Evolutionary conservation across 371 early-diverging fungal species (phyloP).

Genomic region (Mortierella sp.): DNA sequence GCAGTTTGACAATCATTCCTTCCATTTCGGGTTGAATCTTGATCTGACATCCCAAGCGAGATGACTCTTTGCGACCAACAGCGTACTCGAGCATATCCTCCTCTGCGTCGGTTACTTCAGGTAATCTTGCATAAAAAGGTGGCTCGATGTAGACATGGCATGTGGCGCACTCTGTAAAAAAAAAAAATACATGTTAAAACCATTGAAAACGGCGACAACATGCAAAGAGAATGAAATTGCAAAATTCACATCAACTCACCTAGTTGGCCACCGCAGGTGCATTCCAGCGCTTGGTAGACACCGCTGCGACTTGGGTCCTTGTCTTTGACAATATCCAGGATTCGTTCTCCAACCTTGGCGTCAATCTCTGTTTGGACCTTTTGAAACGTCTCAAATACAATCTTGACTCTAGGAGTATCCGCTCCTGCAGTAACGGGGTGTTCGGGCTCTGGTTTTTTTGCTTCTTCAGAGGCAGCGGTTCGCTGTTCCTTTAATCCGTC

Average conservation of each 20-base stretch:
- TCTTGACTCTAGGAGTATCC: constrained; percentile 24
- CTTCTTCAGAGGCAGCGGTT: constrained; percentile 36
- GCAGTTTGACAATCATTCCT: constrained; percentile 52
- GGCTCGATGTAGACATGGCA: constrained; percentile 56
- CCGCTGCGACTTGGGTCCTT: constrained; percentile 49
- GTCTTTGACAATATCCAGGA: constrained; percentile 56
- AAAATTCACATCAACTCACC: constrained; percentile 28
- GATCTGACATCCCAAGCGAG: constrained; percentile 54
- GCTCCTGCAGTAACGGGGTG: not conserved
- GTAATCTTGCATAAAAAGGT: constrained; percentile 35
- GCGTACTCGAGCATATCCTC: constrained; percentile 58
- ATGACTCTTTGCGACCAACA: constrained; percentile 43
- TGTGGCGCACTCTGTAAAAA: constrained; percentile 45
- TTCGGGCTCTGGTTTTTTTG: constrained; percentile 4
- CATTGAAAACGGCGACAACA: not conserved
- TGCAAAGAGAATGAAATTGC: not conserved
- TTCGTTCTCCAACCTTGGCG: constrained; percentile 52
- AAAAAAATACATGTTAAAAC: not conserved
- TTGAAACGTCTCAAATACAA: constrained; percentile 53
- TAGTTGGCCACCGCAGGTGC: constrained; percentile 53
- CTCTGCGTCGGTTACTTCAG: constrained; percentile 43
- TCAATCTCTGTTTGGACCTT: constrained; percentile 55
- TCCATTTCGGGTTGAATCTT: constrained; percentile 49
- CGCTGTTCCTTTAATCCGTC: constrained; percentile 44
- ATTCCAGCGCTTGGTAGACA: constrained; percentile 54